Percentiles rank a stretch among this genome's conserved stretches.
Evolutionary conservation across 352 stramenopile species (phyloP).

Genomic region (Nothophytophthora sp.): DNA sequence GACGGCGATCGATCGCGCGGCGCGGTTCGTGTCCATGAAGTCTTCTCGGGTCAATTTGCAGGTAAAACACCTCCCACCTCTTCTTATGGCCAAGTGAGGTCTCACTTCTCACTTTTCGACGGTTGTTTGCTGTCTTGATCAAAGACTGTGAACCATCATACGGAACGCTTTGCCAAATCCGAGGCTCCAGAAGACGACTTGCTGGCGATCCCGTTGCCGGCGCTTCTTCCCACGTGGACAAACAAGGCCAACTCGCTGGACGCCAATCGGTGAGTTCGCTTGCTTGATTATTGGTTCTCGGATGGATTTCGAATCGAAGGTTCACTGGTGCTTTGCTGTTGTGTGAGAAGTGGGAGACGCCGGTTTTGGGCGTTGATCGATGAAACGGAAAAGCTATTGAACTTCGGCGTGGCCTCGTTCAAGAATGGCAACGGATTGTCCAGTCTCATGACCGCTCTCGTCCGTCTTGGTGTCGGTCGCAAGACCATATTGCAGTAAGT

Average conservation of each 20-base stretch:
- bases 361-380: conserved; percentile 77
- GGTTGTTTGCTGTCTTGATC: too few relatives aligned
- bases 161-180: conserved; percentile 34
- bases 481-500: conserved; percentile 62
- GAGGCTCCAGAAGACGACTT: conserved; percentile 72
- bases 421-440: conserved; percentile 42
- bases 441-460: conserved; percentile 44
- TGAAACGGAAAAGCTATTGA: conserved; percentile 60
- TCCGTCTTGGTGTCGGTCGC: conserved; percentile 57
- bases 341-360: neutral
- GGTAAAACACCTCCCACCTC: too few relatives aligned
- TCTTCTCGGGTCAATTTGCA: conserved; percentile 28
- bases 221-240: conserved; percentile 29
- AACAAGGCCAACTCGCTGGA: conserved; percentile 35
- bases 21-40: conserved; percentile 30
- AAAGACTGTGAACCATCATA: conserved; percentile 4
- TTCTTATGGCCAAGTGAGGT: too few relatives aligned
- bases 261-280: conserved; percentile 39
- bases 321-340: neutral
- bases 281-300: neutral
- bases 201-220: conserved; percentile 45
- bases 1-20: conserved; percentile 56
- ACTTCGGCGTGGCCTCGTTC: conserved; percentile 62
- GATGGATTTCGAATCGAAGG: neutral
- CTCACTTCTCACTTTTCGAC: too few relatives aligned